A percentile compares a stretch with the other conserved stretches of the same genome.
These are phyloP conservation scores for Globisporangium middletonii DNA, from an alignment of 352 stramenopile genomes.

Conservation along the genomic window DNA sequence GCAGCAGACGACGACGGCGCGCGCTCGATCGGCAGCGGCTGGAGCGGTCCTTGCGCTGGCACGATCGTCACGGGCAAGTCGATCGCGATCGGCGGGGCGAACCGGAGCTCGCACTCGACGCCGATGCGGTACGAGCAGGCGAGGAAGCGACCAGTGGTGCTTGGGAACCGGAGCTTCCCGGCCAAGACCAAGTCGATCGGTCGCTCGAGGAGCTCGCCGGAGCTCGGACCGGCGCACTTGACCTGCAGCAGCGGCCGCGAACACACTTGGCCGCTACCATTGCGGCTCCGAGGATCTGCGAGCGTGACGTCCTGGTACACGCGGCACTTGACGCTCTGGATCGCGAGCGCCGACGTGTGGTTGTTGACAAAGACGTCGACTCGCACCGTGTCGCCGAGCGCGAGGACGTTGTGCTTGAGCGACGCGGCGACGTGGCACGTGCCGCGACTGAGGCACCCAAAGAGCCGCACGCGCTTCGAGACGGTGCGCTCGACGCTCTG, in stretches of 20 bases:
- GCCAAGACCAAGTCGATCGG: conserved; percentile 50
- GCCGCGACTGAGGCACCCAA: conserved; percentile 48
- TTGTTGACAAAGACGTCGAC: conserved; percentile 75
- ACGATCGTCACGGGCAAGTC: conserved; percentile 35
- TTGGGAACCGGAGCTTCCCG: conserved; percentile 51
- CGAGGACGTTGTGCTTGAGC: conserved; percentile 60
- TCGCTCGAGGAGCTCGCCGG: conserved; percentile 50
- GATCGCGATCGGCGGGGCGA: conserved; percentile 20
- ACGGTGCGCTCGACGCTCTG: conserved; percentile 50
- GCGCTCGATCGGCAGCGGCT: background rate
- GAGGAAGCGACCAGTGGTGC: conserved; percentile 44
- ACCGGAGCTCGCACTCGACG: conserved; percentile 50
- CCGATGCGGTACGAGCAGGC: conserved; percentile 54
- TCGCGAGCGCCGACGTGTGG: conserved; percentile 43
- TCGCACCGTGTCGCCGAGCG: conserved; percentile 43
- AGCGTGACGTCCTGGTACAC: conserved; percentile 61
- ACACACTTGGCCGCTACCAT: conserved; percentile 12
- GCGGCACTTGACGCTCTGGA: conserved; percentile 43
- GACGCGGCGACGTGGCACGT: conserved; percentile 56
- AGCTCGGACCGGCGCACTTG: conserved; percentile 40
- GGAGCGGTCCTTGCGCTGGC: conserved; percentile 8
- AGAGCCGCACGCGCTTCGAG: conserved; percentile 50
- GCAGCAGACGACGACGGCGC: too few species aligned
- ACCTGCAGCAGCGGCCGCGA: conserved; percentile 41
- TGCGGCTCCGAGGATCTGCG: conserved; percentile 18